Percentiles rank a stretch among this genome's conserved stretches.
phyloP scores from a whole-genome alignment of 805 yeast genomes.

The Candida chauliodis region DNA sequence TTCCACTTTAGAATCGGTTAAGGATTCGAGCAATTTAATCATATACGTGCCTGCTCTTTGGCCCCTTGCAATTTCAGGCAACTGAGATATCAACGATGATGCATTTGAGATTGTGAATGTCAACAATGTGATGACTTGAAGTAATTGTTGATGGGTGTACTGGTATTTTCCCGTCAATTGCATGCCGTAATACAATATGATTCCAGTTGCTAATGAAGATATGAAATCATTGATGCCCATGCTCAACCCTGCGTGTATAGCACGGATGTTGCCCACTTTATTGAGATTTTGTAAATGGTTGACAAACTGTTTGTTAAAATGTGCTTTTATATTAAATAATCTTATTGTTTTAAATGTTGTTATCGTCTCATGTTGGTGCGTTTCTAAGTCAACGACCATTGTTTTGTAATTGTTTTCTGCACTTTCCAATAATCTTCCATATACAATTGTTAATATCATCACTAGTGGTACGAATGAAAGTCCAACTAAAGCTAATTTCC shows the following conservation, averaged over 20 bases:
- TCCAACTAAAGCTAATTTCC: conserved; percentile 86
- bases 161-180: conserved; percentile 55
- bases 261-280: conserved; percentile 46
- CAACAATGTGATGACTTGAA: conserved; percentile 69
- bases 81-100: conserved; percentile 51
- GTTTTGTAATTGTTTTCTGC: conserved; percentile 62
- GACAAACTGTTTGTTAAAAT: conserved; percentile 42
- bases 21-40: conserved; percentile 31
- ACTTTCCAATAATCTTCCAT: conserved; percentile 47
- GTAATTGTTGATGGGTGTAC: conserved; percentile 54
- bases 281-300: conserved; percentile 26
- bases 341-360: conserved; percentile 61
- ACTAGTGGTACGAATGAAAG: conserved; percentile 70
- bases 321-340: conserved; percentile 47
- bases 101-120: conserved; percentile 71
- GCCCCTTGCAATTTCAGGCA: conserved; percentile 82
- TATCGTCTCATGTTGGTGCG: conserved; percentile 49
- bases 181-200: conserved; percentile 79
- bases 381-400: conserved; percentile 52
- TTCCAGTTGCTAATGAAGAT: conserved; percentile 60
- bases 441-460: conserved; percentile 46
- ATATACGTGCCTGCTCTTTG: conserved; percentile 63
- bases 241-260: conserved; percentile 64
- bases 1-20: conserved; percentile 22
- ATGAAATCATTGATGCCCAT: conserved; percentile 54